Base-by-base conservation (phyloP, 352 stramenopile species). In the Aphanomyces invadans region DNA sequence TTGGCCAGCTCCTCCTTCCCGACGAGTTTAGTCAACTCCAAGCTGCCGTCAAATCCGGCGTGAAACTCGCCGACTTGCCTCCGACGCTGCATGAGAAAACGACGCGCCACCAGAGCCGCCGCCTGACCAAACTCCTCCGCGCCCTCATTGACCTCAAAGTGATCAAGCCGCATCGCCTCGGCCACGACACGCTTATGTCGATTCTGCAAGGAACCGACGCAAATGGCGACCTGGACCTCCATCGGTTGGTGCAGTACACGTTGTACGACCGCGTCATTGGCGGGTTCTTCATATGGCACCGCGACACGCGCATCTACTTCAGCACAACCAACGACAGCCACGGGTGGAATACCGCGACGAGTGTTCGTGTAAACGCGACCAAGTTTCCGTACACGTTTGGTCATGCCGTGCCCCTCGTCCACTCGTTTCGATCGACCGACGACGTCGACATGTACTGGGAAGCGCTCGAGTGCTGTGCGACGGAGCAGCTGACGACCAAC, bases 361-460 rank as follows among this genome's bases (percentile, higher is more conserved):
- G 11, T 19, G 55, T 32, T 23, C 55, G 39, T 19, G 55, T 64
- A 21, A 64, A 36, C 17, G 15, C 55, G 36, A 64, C 55, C 7
- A 45, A 31, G 25, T 46, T 31, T 31, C 36, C 17, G 21, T 94
- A 92, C 60, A 87, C 76, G 23, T 94, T 94, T 55, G 73, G 70
- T 0, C 73, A 75, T 48, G 65, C 73, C 19, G 32, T 94, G 15
- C 85, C 83, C 19, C 60, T 94, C 28, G 66, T 68, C n/a, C 86
- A 89, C 66, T 63, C 63, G 1, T 38, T 72, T 19, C 75, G 69
- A 1, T 42, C 57, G 29, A 25, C 49, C n/a, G 38, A n/a, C 10
- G 74, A 90, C 26, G 72, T 91, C 9, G 73, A 83, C 57, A 70
- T 67, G 1, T 94, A 87, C 63, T 94, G 85, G 85, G 82, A 92